Percentiles rank a stretch among this genome's conserved stretches.
Conservation (phyloP, 768 basidiomycete species). For the Mycena rosella region DNA sequence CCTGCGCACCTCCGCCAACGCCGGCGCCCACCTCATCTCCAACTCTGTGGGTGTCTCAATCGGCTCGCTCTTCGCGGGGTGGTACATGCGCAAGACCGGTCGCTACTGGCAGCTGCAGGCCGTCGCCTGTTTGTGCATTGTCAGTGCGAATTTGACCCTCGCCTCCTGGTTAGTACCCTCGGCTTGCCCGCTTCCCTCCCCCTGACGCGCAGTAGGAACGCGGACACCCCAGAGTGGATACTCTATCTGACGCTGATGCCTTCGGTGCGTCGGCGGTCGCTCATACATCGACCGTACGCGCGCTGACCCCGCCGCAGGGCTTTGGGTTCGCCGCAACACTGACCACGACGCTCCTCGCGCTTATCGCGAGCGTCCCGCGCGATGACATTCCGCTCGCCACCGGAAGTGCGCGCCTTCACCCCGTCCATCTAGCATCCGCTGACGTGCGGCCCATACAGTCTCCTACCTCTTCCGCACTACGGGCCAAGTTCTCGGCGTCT, state of each 20-base stretch:
- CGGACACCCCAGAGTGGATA: conserved; percentile 36
- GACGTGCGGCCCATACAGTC: conserved; percentile 51
- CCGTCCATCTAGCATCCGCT: not conserved
- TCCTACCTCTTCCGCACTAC: conserved; percentile 80
- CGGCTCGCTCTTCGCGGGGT: conserved; percentile 77
- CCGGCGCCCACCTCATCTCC: conserved; percentile 76
- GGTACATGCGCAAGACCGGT: conserved; percentile 50
- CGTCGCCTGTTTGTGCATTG: conserved; percentile 18
- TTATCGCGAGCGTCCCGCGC: conserved; percentile 71
- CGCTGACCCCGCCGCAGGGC: conserved; percentile 46
- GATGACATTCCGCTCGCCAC: conserved; percentile 76
- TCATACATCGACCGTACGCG: conserved; percentile 28
- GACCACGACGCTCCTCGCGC: conserved; percentile 71
- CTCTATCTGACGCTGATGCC: conserved; percentile 46
- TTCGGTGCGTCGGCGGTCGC: conserved; percentile 49
- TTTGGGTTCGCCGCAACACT: conserved; percentile 68
- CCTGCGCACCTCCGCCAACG: conserved; percentile 62
- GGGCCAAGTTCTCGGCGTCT: conserved; percentile 84
- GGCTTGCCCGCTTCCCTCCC: not conserved
- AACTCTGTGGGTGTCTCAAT: conserved; percentile 72
- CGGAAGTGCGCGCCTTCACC: conserved; percentile 66
- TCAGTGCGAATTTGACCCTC: conserved; percentile 27
- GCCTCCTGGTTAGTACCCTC: conserved; percentile 15
- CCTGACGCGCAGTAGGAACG: conserved; percentile 13
- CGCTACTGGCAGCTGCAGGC: conserved; percentile 37